A percentile compares a stretch with the other conserved stretches of the same genome.
Evolutionary conservation across 148 eudicot species (phyloP).

Genomic region (Pharnaceum exiguum): DNA sequence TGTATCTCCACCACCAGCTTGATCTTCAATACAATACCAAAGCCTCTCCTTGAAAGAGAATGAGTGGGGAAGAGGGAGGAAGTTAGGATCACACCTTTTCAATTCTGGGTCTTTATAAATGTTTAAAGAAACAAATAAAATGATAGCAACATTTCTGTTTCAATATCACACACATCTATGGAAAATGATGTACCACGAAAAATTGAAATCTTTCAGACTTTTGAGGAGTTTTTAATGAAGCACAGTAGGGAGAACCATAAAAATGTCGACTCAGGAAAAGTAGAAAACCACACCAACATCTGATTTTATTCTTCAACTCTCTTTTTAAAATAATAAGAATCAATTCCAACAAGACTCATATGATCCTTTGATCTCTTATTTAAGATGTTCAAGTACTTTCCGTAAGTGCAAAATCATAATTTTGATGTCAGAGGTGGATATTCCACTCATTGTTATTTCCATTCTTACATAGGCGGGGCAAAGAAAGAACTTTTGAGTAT

Average conservation of each 20-base stretch:
- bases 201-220: too few relatives aligned
- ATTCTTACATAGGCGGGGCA: not conserved
- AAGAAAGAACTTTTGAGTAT: too few relatives aligned
- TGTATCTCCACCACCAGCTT: conserved; percentile 40
- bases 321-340: too few relatives aligned
- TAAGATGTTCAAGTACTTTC: not conserved
- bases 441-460: not conserved
- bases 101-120: conserved; percentile 1
- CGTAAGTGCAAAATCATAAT: not conserved
- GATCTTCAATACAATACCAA: conserved; percentile 18
- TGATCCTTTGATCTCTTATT: not conserved
- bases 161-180: not conserved
- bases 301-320: too few relatives aligned
- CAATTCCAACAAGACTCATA: not conserved
- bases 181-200: too few relatives aligned
- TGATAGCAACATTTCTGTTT: not conserved
- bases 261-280: too few relatives aligned
- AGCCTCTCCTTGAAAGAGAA: not conserved
- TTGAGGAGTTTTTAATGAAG: too few relatives aligned
- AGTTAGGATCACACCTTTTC: not conserved
- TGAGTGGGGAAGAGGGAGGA: not conserved
- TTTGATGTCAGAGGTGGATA: not conserved
- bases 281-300: too few relatives aligned
- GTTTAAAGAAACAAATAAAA: not conserved
- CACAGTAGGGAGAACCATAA: too few relatives aligned